A percentile compares a stretch with the other conserved stretches of the same genome.
Conservation (phyloP, 768 basidiomycete genomes). For the Sutorius australiensis region DNA sequence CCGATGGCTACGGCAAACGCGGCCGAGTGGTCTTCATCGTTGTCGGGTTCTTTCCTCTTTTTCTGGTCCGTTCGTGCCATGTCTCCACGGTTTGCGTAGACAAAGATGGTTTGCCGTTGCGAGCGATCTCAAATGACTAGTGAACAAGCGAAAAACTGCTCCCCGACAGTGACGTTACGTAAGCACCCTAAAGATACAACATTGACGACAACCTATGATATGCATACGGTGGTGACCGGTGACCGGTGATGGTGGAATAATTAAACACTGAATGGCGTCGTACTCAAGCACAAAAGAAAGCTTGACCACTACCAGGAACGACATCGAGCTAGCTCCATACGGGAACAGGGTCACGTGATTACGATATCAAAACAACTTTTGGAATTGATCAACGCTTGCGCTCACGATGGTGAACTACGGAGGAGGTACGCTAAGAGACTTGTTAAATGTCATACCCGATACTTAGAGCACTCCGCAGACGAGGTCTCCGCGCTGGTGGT, state of each 20-base stretch:
- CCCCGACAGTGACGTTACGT: slow-evolving; percentile 10
- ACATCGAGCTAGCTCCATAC: no score
- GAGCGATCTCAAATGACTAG: neutral
- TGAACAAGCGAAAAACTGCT: slow-evolving; percentile 7
- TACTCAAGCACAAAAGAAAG: neutral
- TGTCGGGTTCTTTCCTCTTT: slow-evolving; percentile 57
- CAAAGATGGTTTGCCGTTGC: neutral
- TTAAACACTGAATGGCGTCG: neutral
- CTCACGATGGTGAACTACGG: slow-evolving; percentile 76
- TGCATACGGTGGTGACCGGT: no score
- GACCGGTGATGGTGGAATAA: no score
- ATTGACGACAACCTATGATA: no score
- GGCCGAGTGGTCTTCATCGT: slow-evolving; percentile 33
- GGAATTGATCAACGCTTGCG: neutral
- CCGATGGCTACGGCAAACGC: slow-evolving; percentile 40
- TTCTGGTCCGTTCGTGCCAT: slow-evolving; percentile 37
- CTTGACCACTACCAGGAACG: no score
- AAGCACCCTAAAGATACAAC: slow-evolving; percentile 9
- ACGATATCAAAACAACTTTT: neutral
- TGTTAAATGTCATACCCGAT: neutral
- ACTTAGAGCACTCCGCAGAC: slow-evolving; percentile 45
- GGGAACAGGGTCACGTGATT: slow-evolving; percentile 6
- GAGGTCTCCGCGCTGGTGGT: slow-evolving; percentile 97
- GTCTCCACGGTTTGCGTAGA: slow-evolving; percentile 32
- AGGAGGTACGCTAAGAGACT: slow-evolving; percentile 54